Evolutionary conservation across 2,329 filamentous ascomycete species (phyloP).

Genomic region (Orbilia blumenaviensis): DNA sequence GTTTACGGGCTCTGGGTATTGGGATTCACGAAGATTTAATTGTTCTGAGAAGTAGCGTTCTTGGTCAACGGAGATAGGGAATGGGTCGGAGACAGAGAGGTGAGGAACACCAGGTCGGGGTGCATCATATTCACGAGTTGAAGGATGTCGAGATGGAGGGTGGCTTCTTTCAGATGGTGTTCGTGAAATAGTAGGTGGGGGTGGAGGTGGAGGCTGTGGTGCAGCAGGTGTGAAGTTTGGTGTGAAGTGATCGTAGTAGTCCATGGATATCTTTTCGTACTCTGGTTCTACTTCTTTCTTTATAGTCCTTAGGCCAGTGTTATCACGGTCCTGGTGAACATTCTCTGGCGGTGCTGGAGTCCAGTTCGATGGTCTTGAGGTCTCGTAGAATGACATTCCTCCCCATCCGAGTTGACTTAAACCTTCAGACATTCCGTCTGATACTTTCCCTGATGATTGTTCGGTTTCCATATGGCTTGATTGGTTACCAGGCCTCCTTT

Average conservation of each 20-base stretch:
- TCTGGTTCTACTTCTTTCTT: conserved; percentile 19
- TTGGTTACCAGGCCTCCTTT: not conserved
- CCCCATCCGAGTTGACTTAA: conserved; percentile 22
- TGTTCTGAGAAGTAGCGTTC: conserved; percentile 32
- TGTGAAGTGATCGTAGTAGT: conserved; percentile 46
- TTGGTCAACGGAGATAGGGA: conserved; percentile 47
- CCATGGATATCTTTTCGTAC: conserved; percentile 48
- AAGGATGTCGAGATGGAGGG: not conserved
- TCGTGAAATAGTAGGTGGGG: too few species aligned
- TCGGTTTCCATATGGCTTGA: not conserved
- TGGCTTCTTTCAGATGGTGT: not conserved
- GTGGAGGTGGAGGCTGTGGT: not conserved
- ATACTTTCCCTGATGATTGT: too few species aligned
- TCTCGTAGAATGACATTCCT: conserved; percentile 42
- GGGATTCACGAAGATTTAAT: conserved; percentile 37
- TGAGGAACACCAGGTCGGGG: conserved; percentile 27
- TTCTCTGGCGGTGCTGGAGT: conserved; percentile 20
- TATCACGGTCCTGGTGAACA: conserved; percentile 34
- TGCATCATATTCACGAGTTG: not conserved
- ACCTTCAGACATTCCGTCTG: conserved; percentile 35
- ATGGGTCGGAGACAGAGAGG: conserved; percentile 43
- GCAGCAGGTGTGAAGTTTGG: conserved; percentile 29
- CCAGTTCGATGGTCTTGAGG: conserved; percentile 37
- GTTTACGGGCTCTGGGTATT: conserved; percentile 42
- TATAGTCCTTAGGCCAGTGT: conserved; percentile 23